phyloP scores from a whole-genome alignment of 176 grass and related monocot species.

The Bothriochloa decipiens region DNA sequence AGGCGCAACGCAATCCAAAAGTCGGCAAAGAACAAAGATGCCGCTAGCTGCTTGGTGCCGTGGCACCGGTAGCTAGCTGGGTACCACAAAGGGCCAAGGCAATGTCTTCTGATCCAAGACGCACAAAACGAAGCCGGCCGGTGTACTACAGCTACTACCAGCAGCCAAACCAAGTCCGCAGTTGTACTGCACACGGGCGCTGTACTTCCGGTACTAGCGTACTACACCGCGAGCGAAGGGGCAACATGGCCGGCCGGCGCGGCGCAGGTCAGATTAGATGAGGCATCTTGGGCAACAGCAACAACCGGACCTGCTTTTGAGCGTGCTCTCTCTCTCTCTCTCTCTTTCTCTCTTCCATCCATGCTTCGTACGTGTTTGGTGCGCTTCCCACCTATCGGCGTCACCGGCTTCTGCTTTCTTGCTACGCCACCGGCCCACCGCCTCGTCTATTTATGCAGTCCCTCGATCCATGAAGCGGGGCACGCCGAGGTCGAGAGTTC shows the following conservation, averaged over 20 bases:
- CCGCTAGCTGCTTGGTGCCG: too few species aligned
- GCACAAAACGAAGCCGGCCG: too few species aligned
- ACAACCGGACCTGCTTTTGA: constrained; percentile 3
- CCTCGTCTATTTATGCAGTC: constrained; percentile 43
- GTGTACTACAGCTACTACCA: too few species aligned
- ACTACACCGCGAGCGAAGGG: constrained; percentile 1
- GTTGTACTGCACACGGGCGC: constrained; percentile 6
- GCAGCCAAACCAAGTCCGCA: background rate
- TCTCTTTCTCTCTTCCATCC: background rate
- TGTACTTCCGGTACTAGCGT: constrained; percentile 46
- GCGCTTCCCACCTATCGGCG: constrained; percentile 39
- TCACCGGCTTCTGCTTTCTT: constrained; percentile 34
- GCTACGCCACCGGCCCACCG: constrained; percentile 43
- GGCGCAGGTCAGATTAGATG: background rate
- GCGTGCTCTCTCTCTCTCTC: background rate
- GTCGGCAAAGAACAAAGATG: background rate
- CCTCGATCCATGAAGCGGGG: constrained; percentile 29
- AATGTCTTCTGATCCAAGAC: too few species aligned
- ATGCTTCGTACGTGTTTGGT: constrained; percentile 45
- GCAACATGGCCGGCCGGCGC: background rate
- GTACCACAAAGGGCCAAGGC: too few species aligned
- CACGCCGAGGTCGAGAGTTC: background rate
- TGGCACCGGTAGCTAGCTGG: too few species aligned
- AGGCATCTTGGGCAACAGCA: constrained; percentile 12
- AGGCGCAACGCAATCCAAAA: background rate